Conservation (phyloP, 2,329 filamentous ascomycete genomes). For the Raffaelea ambrosiae region DNA sequence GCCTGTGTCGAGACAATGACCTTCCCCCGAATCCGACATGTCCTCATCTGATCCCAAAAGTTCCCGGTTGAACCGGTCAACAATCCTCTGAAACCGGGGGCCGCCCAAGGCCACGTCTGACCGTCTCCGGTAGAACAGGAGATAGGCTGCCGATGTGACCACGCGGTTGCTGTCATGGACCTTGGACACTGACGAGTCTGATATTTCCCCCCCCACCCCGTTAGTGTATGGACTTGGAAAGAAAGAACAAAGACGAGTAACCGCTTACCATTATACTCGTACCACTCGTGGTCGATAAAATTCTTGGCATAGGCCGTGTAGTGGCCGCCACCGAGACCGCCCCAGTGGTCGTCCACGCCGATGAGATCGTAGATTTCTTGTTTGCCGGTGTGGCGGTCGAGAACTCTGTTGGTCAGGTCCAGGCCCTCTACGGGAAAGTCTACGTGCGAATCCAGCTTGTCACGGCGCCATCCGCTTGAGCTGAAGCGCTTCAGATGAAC, state of each 20-base stretch:
- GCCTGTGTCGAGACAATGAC: conserved; percentile 71
- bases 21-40: conserved; percentile 58
- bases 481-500: conserved; percentile 96
- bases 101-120: conserved; percentile 72
- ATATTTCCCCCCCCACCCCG: too few relatives aligned
- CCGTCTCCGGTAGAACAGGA: conserved; percentile 90
- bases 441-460: conserved; percentile 86
- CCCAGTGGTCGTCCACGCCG: conserved; percentile 92
- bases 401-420: conserved; percentile 71
- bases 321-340: conserved; percentile 86
- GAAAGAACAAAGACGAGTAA: neutral
- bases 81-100: conserved; percentile 60
- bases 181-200: conserved; percentile 67
- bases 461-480: conserved; percentile 68
- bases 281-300: conserved; percentile 83
- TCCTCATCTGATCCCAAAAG: conserved; percentile 37
- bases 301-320: conserved; percentile 95
- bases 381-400: conserved; percentile 73
- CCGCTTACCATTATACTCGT: conserved; percentile 83
- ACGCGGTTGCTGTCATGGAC: conserved; percentile 52
- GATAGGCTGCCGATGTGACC: conserved; percentile 72
- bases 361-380: conserved; percentile 85
- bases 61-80: conserved; percentile 52
- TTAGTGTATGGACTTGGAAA: neutral
- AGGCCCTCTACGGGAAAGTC: conserved; percentile 86